Percentiles rank a stretch among this genome's conserved stretches.
phyloP scores from a whole-genome alignment of 1,284 basidiomycete species.

The Quambalaria eucalypti region DNA sequence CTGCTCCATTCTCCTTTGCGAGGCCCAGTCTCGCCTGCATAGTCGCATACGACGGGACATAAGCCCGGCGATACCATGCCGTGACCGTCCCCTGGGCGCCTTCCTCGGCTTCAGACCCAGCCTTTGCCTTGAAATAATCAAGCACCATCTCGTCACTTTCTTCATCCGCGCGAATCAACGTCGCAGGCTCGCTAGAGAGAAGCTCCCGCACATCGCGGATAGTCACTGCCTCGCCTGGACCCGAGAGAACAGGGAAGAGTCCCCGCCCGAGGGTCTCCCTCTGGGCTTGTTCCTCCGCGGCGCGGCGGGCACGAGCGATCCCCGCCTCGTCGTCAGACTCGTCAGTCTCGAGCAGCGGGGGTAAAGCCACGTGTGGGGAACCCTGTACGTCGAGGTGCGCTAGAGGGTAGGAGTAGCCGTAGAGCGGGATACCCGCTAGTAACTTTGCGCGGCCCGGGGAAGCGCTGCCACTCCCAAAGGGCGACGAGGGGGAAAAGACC shows the following conservation, averaged over 20 bases:
- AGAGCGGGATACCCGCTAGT: neutral
- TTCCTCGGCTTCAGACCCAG: neutral
- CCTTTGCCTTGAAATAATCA: slow-evolving; percentile 6
- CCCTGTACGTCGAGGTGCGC: neutral
- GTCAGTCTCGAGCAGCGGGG: neutral
- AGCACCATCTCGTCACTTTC: slow-evolving; percentile 3
- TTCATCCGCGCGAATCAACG: slow-evolving; percentile 7
- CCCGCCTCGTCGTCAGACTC: slow-evolving; percentile 8
- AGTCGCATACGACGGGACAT: slow-evolving; percentile 8
- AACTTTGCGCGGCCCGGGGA: neutral
- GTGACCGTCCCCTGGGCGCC: neutral
- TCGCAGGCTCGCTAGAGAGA: slow-evolving; percentile 3
- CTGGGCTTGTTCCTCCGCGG: slow-evolving; percentile 5
- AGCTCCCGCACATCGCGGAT: slow-evolving; percentile 3
- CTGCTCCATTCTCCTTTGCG: neutral
- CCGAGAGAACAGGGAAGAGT: slow-evolving; percentile 1
- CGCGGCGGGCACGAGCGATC: slow-evolving; percentile 5
- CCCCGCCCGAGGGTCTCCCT: neutral
- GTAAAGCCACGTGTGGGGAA: neutral
- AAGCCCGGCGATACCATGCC: slow-evolving; percentile 10
- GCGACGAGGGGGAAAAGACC: neutral
- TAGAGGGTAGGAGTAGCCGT: neutral
- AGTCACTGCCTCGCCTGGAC: neutral
- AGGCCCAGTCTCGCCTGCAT: slow-evolving; percentile 5
- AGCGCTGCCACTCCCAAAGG: neutral